Evolutionary conservation across 1,139 yeast genomes (phyloP), one percentile per base, ranked within the genome.

Genomic region (Magnusiomyces clavatus): DNA sequence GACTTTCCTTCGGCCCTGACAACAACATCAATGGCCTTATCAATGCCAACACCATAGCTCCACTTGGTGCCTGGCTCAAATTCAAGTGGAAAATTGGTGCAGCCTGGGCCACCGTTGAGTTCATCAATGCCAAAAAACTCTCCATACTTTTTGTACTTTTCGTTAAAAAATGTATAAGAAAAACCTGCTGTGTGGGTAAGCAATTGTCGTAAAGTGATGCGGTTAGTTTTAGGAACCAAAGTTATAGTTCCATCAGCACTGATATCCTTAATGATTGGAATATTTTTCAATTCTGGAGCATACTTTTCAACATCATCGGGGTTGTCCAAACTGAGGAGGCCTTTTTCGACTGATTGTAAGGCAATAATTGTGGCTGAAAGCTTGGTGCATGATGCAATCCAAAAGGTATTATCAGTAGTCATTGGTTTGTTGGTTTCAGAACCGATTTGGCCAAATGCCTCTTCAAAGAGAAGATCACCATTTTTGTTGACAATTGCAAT

Each of bases 21-120:
- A 31, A 80, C 64, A 1, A 77, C 68, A 37, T 70, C 64, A 1
- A 83, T 82, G 3, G 77, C 73, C 80, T 82, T 77, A 58, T 80
- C 84, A 39, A 72, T 66, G 50, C 73, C 70, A 49, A 72, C 71
- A 16, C 84, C 83, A 60, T 80, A 80, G 50, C 64, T 61, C 76
- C 79, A 80, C 10, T 64, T 58, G 0, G 77, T 63, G 1, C 83
- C 83, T 1, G 84, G 84, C 58, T 80, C 82, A 53, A 69, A 71
- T 2, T 72, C 54, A 49, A 80, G 67, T 0, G 83, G 83, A 50
- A 64, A 64, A 46, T 16, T 50, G 47, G 60, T 29, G 20, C 51
- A 60, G 54, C 67, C 55, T 3, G 43, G 34, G 34, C 48, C 51
- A 2, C 54, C 57, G 3, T 40, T 24, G 29, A 58, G 50, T 35